Evolutionary conservation across 768 basidiomycete genomes (phyloP).

Genomic region (Kondoa malvinella): DNA sequence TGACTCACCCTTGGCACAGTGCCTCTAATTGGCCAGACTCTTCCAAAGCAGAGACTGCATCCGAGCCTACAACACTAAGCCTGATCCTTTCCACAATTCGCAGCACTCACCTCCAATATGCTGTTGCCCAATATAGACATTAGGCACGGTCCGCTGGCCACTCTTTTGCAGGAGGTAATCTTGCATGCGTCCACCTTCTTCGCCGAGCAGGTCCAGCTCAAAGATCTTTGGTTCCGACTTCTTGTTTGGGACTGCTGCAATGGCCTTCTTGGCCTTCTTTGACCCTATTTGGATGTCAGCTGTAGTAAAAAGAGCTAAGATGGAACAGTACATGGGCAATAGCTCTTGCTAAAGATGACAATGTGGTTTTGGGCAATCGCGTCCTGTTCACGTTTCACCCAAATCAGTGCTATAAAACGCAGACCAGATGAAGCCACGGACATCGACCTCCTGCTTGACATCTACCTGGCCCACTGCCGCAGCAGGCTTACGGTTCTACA

Average conservation of each 20-base stretch:
- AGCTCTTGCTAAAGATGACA: slow-evolving; percentile 20
- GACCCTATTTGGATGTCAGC: background rate
- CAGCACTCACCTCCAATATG: slow-evolving; percentile 12
- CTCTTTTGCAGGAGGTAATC: slow-evolving; percentile 15
- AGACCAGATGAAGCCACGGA: background rate
- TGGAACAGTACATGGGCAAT: slow-evolving; percentile 10
- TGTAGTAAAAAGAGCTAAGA: background rate
- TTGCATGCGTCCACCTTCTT: slow-evolving; percentile 15
- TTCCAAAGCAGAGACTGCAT: slow-evolving; percentile 8
- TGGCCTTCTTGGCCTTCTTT: slow-evolving; percentile 10
- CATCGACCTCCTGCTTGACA: slow-evolving; percentile 8
- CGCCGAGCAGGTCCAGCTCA: slow-evolving; percentile 16
- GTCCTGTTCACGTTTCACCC: background rate
- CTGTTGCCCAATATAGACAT: slow-evolving; percentile 17
- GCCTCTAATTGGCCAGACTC: slow-evolving; percentile 12
- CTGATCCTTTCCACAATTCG: background rate
- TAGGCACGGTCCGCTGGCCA: slow-evolving; percentile 19
- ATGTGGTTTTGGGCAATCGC: slow-evolving; percentile 15
- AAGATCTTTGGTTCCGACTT: slow-evolving; percentile 18
- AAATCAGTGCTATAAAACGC: background rate
- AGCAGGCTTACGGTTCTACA: slow-evolving; percentile 14
- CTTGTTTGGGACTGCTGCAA: slow-evolving; percentile 16
- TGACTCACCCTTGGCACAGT: slow-evolving; percentile 14
- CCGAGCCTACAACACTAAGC: background rate
- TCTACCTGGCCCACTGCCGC: slow-evolving; percentile 4